Base-by-base conservation (phyloP, 306 rosid species). In the Medicago lupulina region DNA sequence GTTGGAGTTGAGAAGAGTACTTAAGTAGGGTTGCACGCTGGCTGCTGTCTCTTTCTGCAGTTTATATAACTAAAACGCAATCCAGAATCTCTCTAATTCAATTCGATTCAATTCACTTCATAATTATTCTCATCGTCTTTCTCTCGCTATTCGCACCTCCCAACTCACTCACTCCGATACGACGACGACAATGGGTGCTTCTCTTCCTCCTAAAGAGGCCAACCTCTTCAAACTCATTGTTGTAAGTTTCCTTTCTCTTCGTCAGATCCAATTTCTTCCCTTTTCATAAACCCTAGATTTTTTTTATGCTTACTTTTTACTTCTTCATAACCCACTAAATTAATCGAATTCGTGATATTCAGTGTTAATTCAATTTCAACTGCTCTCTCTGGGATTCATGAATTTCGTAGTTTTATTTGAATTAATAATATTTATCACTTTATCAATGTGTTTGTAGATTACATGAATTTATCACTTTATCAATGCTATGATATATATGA, bases 171-270 rank as follows among this genome's bases (percentile, higher is more conserved):
- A 16, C 74, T n/a, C 11, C 7, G 51, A 15, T 15, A 3, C 64
- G 8, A 13, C 63, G 8, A 49, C 85, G 4, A 67, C 86, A 85
- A 94, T 94, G 98, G 98, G 96, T 55, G 97, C 95, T 79, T 86
- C 97, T 34, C 94, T 94, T 43, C 98, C 97, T 10, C 83, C 95
- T 34, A 94, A 85, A 61, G 98, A 94, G 88, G 92, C 96, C 76
- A 94, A 90, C 86, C 97, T 94, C 87, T 94, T 94, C 96, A 94
- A 94, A 87, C 97, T 92, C 89, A 90, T 94, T 84, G 98, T 94
- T 69, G 98, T 84, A 91, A 91, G 91, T 84, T 75, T 81, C 83
- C 71, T 7, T 15, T 15, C 67, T 39, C 12, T 16, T 15, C 54
- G 2, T 55, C 66, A 25, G 82, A 81, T 85, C 85, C 68, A 41